Evolutionary conservation across 176 grass and related monocot genomes (phyloP).

Genomic region (Elymus sibiricus): DNA sequence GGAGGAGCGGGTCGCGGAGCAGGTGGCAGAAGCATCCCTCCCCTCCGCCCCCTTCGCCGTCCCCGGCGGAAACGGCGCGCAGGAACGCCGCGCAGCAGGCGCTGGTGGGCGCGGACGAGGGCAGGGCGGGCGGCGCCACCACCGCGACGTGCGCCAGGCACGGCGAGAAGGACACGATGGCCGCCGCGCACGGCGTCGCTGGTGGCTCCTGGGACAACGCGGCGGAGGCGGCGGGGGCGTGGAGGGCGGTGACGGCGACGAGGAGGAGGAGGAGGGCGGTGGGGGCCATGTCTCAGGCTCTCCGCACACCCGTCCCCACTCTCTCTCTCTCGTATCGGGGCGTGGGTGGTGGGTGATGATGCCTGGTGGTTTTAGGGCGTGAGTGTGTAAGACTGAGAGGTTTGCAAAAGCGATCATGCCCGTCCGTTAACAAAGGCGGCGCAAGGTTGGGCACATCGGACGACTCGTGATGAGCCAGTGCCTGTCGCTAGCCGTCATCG

Average conservation of each 20-base stretch:
- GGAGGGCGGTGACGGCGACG: neutral
- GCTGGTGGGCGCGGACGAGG: conserved; percentile 18
- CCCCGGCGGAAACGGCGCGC: conserved; percentile 13
- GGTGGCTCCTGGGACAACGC: neutral
- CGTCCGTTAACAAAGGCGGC: neutral
- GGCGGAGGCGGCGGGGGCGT: neutral
- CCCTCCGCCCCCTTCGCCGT: conserved; percentile 15
- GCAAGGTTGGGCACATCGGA: neutral
- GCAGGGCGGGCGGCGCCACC: conserved; percentile 3
- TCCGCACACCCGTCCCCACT: neutral
- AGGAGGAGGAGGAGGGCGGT: conserved; percentile 17
- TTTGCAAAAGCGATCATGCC: neutral
- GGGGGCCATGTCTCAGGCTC: conserved; percentile 16
- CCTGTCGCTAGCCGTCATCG: neutral
- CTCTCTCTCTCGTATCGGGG: neutral
- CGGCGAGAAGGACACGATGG: conserved; percentile 42
- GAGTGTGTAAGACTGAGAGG: neutral
- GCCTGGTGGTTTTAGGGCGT: neutral
- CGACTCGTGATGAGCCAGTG: neutral
- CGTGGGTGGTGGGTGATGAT: neutral
- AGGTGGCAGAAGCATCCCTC: conserved; percentile 48
- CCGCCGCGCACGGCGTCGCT: conserved; percentile 20
- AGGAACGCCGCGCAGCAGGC: conserved; percentile 54
- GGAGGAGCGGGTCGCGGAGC: conserved; percentile 42
- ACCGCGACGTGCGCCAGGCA: conserved; percentile 40